Base-by-base conservation (phyloP, 2,329 filamentous ascomycete species). In the Aspergillus puulaauensis region DNA sequence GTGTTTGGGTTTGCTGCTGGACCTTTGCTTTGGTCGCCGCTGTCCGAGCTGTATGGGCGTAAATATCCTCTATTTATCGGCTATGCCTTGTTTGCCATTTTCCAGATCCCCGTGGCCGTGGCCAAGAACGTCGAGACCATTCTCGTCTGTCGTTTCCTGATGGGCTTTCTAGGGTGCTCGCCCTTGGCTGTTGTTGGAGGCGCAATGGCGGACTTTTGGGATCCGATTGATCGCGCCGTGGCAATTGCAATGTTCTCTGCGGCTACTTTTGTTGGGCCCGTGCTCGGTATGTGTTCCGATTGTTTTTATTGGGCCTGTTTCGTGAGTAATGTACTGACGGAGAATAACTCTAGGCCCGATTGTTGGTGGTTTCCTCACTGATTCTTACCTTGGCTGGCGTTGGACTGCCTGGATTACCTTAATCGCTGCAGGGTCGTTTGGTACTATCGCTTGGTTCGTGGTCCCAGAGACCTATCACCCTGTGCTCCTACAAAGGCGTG, bases 351-450 rank as follows among this genome's bases (percentile, higher is more conserved):
- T 44, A 66, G 63, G 78, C 0, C 79, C 82, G 3, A 77, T 84
- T 54, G 71, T 80, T 8, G 81, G 81, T 8, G 79, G 77, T 0
- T 83, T 82, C 56, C 75, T 83, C 35, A 78, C 77, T 0, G 72
- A 79, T 41, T 78, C 73, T 6, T 63, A 77, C 61, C 76, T 84
- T 1, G 80, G 81, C 15, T 85, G 83, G 83, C 73, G 82, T 17
- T 85, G 83, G 82, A 85, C 81, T 0, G 77, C 77, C 9, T 86
- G 82, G 74, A 75, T 85, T 23, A 83, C 81, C 0, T 65, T 81
- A 46, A 83, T 86, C 50, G 75, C 81, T 64, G 72, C 73, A 1
- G 69, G 68, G 8, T 64, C 76, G 4, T 76, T 82, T 59, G 74
- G 75, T 9, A 53, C 73, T 3, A 57, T 82, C n/a, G 77, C 74